Conservation (phyloP, 2,329 filamentous ascomycete genomes). For the Calonectria honghensis region DNA sequence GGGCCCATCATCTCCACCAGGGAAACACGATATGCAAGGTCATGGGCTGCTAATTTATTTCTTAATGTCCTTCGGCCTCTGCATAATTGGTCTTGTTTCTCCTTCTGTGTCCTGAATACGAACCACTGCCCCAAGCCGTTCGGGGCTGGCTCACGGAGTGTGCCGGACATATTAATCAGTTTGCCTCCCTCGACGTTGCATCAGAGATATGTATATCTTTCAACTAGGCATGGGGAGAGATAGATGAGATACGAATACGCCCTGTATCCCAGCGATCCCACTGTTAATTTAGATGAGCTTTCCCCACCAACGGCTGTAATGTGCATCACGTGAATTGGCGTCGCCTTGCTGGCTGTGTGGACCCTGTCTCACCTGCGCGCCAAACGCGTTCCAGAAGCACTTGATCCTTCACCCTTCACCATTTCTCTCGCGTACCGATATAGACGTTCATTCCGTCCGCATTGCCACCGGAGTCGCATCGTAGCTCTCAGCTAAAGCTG, state of each 20-base stretch:
- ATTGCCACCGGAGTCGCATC: conserved; percentile 18
- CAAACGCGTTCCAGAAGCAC: conserved; percentile 45
- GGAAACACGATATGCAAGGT: conserved; percentile 36
- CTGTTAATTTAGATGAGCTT: conserved; percentile 37
- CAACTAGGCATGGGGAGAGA: conserved; percentile 8
- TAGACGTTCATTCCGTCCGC: conserved; percentile 32
- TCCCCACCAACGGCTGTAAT: conserved; percentile 33
- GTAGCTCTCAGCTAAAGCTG: not conserved
- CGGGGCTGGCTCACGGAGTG: conserved; percentile 13
- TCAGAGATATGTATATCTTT: conserved; percentile 19
- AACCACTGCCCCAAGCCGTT: conserved; percentile 7
- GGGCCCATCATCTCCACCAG: conserved; percentile 30
- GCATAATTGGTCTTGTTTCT: conserved; percentile 14
- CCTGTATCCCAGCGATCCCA: conserved; percentile 34
- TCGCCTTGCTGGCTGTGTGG: conserved; percentile 38
- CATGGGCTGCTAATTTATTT: conserved; percentile 32
- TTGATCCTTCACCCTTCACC: conserved; percentile 19
- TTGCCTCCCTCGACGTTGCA: conserved; percentile 33
- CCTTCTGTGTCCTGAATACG: conserved; percentile 22
- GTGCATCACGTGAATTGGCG: conserved; percentile 53
- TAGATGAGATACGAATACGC: conserved; percentile 28
- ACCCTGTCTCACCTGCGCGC: conserved; percentile 26
- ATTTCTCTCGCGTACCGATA: conserved; percentile 16
- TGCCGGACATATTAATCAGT: conserved; percentile 15
- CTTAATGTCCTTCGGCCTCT: conserved; percentile 17